These are phyloP conservation scores for Serendipita sp. DNA, from an alignment of 1,284 basidiomycete species.

Conservation along the genomic window DNA sequence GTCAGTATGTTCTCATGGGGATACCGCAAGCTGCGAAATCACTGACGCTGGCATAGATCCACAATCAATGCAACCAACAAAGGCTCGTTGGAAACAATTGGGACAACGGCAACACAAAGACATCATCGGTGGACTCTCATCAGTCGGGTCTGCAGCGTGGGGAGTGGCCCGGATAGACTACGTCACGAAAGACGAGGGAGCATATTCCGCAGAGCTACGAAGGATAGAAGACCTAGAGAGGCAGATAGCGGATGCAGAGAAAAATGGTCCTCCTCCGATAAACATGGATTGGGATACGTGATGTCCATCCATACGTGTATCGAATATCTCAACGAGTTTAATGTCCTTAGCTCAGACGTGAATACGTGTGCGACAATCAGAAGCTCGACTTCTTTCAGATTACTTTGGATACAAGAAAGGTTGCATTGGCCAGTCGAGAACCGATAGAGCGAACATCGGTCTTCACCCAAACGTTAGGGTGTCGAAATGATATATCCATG, in stretches of 20 bases:
- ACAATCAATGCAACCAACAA: conserved; percentile 54
- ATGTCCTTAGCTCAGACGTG: not conserved
- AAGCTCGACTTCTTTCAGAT: conserved; percentile 1
- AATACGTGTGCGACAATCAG: not conserved
- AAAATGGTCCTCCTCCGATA: not conserved
- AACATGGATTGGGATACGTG: conserved; percentile 4
- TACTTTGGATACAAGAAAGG: conserved; percentile 6
- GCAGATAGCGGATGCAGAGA: conserved; percentile 4
- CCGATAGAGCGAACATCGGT: not conserved
- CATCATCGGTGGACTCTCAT: conserved; percentile 43
- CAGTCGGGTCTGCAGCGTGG: conserved; percentile 63
- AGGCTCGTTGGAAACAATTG: conserved; percentile 43
- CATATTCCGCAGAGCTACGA: not conserved
- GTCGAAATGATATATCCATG: not conserved
- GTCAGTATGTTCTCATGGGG: conserved; percentile 28
- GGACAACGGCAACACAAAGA: conserved; percentile 30
- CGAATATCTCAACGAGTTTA: not conserved
- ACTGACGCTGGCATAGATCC: conserved; percentile 35
- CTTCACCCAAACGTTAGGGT: not conserved
- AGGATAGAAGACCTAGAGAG: not conserved
- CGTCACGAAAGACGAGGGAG: conserved; percentile 34
- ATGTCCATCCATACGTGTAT: not conserved
- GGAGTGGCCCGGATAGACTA: conserved; percentile 65
- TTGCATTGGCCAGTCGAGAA: not conserved
- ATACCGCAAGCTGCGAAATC: not conserved